phyloP scores from a whole-genome alignment of 1,284 basidiomycete species.

The Cystobasidium pallidum region DNA sequence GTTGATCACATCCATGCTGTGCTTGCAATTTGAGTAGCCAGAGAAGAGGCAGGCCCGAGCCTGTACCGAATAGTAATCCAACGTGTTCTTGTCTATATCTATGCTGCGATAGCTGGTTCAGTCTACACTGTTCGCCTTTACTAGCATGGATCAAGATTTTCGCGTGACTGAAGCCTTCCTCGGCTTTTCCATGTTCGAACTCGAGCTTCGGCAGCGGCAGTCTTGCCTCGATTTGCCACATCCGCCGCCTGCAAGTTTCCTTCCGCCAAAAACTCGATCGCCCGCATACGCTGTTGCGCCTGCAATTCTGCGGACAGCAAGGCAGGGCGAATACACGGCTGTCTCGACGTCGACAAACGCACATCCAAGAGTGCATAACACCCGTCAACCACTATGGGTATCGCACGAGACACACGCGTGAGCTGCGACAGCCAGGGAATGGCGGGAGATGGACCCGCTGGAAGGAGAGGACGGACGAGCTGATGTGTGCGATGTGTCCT shows the following conservation, averaged over 20 bases:
- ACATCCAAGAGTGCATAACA: constrained; percentile 23
- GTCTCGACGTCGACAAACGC: constrained; percentile 10
- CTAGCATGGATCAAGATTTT: too few species aligned
- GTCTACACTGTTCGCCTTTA: too few species aligned
- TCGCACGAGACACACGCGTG: constrained; percentile 43
- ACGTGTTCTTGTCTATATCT: too few species aligned
- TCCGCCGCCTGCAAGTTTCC: constrained; percentile 1
- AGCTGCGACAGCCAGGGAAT: neutral
- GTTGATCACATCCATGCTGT: too few species aligned
- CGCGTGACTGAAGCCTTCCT: too few species aligned
- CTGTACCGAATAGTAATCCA: too few species aligned
- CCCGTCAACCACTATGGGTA: constrained; percentile 36
- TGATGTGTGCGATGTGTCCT: neutral
- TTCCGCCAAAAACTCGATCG: neutral
- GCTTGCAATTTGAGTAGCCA: too few species aligned
- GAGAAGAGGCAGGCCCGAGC: too few species aligned
- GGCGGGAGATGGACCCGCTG: neutral
- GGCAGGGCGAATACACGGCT: neutral
- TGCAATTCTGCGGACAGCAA: neutral
- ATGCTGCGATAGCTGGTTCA: too few species aligned
- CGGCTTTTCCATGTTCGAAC: too few species aligned
- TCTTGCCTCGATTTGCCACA: constrained; percentile 7
- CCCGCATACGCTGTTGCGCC: neutral
- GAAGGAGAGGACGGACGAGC: neutral
- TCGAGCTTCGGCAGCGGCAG: too few species aligned